Evolutionary conservation across 305 asterid species (phyloP), one percentile per base, ranked within the genome.

Genomic region (Salvia sclarea): DNA sequence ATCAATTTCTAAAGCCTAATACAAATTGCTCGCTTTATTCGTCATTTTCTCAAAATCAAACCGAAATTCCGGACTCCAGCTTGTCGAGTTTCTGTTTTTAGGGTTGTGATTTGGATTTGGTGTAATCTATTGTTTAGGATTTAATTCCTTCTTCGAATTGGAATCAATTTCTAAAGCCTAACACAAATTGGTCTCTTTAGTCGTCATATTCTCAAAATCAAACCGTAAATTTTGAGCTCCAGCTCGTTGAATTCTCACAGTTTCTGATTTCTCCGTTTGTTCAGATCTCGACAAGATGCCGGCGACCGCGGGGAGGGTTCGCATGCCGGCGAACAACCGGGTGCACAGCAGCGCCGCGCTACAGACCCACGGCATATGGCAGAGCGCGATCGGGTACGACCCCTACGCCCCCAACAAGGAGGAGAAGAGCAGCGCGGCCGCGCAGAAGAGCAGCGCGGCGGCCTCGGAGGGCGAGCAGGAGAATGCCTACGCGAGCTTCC

Each of bases 321-420:
- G 98, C 79, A 93, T 90, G 98, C 96, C 98, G 10, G 98, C 98
- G 81, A 93, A 93, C 94, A 93, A 93, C 81, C 86, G 98, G 76
- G 98, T 93, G 69, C 98, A 93, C 86, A 93, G 98, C 70, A 93
- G 97, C 70, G 97, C 95, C 8, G 97, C 97, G 75, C 74, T 93
- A 14, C 98, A 93, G 84, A 90, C 98, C 66, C 98, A 93, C 37
- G 98, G 97, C 25, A 93, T 93, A 77, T 93, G 98, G 98, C 98
- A 93, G 79, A 93, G 98, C 60, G 96, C 98, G 2, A 90, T 90
- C 38, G 97, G 98, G 2, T 93, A 93, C 66, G 85, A 81, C 45
- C 85, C 85, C 1, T 81, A 81, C 47, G 85, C 85, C 0, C 82
- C 85, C 11, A 75, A 67, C 64, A 77, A 81, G 12, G 85, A 77